phyloP scores from a whole-genome alignment of 108 stramenopile species.

The Nitzschia sp. region DNA sequence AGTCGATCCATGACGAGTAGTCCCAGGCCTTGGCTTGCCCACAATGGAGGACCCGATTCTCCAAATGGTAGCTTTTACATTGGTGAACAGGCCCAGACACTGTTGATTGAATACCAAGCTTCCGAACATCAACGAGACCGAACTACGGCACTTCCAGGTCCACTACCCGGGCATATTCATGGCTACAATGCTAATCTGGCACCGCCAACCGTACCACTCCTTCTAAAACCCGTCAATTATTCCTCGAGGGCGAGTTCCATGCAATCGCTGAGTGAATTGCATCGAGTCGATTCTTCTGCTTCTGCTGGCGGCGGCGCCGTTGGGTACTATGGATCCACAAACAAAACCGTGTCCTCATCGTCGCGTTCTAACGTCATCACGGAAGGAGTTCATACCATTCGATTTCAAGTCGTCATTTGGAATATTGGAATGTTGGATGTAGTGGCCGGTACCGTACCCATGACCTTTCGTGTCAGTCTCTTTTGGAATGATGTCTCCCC shows the following conservation, averaged over 20 bases:
- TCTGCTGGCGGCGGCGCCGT: neutral
- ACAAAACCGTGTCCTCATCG: neutral
- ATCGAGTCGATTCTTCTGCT: too few relatives aligned
- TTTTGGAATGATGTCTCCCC: constrained; percentile 39
- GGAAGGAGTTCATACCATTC: constrained; percentile 20
- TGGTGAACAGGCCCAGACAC: constrained; percentile 1
- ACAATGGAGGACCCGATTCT: neutral
- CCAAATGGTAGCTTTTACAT: neutral
- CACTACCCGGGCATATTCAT: too few relatives aligned
- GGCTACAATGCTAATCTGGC: too few relatives aligned
- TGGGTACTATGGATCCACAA: neutral
- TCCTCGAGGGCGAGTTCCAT: too few relatives aligned
- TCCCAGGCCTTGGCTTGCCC: neutral
- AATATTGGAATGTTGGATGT: constrained; percentile 42
- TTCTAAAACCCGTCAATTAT: too few relatives aligned
- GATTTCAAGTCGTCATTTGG: constrained; percentile 48
- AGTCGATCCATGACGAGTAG: neutral
- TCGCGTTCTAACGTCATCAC: neutral
- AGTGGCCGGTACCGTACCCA: constrained; percentile 26
- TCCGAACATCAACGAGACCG: neutral
- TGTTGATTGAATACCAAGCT: neutral
- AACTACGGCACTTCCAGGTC: neutral
- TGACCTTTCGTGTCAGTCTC: constrained; percentile 43
- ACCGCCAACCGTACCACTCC: too few relatives aligned
- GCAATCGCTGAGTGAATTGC: neutral